These are phyloP conservation scores for Papiliotrema nemorosa DNA, from an alignment of 1,284 basidiomycete species.

Conservation along the genomic window DNA sequence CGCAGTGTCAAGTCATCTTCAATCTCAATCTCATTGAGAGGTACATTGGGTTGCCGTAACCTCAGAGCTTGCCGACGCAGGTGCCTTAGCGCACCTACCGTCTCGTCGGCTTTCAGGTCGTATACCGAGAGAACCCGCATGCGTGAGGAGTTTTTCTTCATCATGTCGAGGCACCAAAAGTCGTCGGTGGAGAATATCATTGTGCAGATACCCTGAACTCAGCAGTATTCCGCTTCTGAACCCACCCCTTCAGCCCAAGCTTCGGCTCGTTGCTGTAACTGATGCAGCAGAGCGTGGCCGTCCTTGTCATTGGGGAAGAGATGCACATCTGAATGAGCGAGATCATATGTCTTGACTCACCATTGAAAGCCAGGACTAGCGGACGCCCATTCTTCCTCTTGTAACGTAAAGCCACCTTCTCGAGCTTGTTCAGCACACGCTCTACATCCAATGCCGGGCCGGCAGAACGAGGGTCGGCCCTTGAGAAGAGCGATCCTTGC, in stretches of 20 bases:
- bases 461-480: conserved; percentile 77
- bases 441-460: conserved; percentile 79
- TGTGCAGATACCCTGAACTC: conserved; percentile 62
- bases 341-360: conserved; percentile 19
- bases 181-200: conserved; percentile 78
- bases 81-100: conserved; percentile 59
- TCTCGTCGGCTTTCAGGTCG: conserved; percentile 64
- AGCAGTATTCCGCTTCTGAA: conserved; percentile 5
- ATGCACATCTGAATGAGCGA: conserved; percentile 55
- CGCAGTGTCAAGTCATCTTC: conserved; percentile 51
- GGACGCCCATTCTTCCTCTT: conserved; percentile 60
- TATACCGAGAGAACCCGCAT: conserved; percentile 73
- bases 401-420: conserved; percentile 72
- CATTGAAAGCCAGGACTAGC: conserved; percentile 69
- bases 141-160: conserved; percentile 61
- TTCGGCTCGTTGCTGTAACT: conserved; percentile 79
- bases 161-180: conserved; percentile 58
- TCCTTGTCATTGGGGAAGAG: conserved; percentile 75
- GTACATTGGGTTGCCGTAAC: conserved; percentile 4
- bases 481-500: conserved; percentile 63
- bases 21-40: conserved; percentile 22
- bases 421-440: conserved; percentile 77
- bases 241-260: conserved; percentile 75
- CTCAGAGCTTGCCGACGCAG: conserved; percentile 52
- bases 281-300: conserved; percentile 69